These are phyloP conservation scores for Glycine soja DNA, from an alignment of 306 rosid species.

Conservation along the genomic window DNA sequence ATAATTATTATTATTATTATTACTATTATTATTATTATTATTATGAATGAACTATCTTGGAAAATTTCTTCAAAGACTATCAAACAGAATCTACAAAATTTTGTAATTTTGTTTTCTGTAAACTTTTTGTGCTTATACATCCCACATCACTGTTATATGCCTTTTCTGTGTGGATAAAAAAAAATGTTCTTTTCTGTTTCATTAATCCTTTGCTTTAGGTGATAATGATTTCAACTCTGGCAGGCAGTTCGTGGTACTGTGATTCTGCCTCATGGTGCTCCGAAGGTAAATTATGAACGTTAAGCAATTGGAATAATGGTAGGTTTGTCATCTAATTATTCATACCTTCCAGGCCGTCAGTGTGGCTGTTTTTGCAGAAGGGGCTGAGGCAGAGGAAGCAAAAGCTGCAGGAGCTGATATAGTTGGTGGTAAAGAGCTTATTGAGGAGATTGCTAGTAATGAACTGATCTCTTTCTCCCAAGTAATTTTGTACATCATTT, in stretches of 20 bases:
- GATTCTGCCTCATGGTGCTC: constrained; percentile 89
- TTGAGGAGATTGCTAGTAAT: constrained; percentile 92
- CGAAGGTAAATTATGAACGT: constrained; percentile 69
- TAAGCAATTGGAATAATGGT: constrained; percentile 41
- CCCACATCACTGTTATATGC: background rate
- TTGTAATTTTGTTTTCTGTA: background rate
- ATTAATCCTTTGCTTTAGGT: constrained; percentile 28
- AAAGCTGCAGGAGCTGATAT: constrained; percentile 98
- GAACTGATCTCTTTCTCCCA: constrained; percentile 47
- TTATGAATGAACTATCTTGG: background rate
- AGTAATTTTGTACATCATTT: constrained; percentile 29
- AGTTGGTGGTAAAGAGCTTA: constrained; percentile 96
- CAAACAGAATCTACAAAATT: background rate
- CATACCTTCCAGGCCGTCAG: constrained; percentile 73
- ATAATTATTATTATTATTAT: too few relatives aligned
- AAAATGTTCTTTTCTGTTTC: background rate
- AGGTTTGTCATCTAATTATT: constrained; percentile 51
- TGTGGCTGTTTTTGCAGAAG: constrained; percentile 99
- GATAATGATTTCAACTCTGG: constrained; percentile 54
- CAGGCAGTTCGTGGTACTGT: constrained; percentile 98
- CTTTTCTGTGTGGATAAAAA: background rate
- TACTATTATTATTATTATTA: background rate
- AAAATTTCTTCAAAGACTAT: background rate
- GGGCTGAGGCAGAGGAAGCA: constrained; percentile 96
- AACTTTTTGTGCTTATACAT: constrained; percentile 15